Evolutionary conservation across 768 basidiomycete species (phyloP).

Genomic region (Mycena galopus): DNA sequence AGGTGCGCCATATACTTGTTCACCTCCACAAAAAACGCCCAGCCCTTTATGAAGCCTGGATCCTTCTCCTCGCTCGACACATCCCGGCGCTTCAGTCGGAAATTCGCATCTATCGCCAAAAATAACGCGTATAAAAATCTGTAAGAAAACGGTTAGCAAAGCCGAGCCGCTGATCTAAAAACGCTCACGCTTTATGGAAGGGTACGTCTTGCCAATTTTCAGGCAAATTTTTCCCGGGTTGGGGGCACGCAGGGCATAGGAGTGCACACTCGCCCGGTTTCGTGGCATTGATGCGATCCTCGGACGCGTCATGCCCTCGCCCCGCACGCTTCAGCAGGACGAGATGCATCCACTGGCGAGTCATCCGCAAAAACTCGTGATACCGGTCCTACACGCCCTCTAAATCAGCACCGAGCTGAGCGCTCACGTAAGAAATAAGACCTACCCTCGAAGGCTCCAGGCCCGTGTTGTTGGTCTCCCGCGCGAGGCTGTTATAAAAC

Average conservation of each 20-base stretch:
- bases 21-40: neutral
- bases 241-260: neutral
- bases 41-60: neutral
- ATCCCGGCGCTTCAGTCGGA: neutral
- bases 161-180: too few relatives aligned
- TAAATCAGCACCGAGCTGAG: too few relatives aligned
- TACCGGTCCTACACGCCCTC: conserved; percentile 35
- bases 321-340: conserved; percentile 15
- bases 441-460: neutral
- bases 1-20: neutral
- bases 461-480: conserved; percentile 31
- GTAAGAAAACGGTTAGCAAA: neutral
- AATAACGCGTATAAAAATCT: neutral
- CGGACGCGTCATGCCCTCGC: neutral
- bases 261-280: too few relatives aligned
- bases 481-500: conserved; percentile 24
- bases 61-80: neutral
- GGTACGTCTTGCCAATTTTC: neutral
- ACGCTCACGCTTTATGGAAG: neutral
- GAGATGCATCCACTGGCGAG: conserved; percentile 36
- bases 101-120: neutral
- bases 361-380: conserved; percentile 31
- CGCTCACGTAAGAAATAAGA: neutral
- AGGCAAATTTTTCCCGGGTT: neutral
- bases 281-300: neutral